These are phyloP conservation scores for Curvularia eragrostidis DNA, from an alignment of 2,329 filamentous ascomycete species.

Conservation along the genomic window DNA sequence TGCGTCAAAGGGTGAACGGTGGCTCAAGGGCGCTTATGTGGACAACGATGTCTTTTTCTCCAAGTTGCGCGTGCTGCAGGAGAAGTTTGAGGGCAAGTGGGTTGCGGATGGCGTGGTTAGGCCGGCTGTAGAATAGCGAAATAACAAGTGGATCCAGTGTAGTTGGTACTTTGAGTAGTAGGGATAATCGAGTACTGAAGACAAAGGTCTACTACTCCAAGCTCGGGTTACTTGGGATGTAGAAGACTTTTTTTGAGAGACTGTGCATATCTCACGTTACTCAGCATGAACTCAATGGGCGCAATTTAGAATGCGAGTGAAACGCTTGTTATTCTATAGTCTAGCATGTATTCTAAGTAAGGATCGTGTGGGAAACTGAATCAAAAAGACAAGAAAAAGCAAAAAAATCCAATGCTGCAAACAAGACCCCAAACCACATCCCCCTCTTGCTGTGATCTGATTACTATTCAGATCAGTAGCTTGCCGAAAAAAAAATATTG, in stretches of 20 bases:
- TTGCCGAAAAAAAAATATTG: neutral
- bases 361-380: neutral
- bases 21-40: constrained; percentile 87
- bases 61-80: constrained; percentile 53
- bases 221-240: too few relatives aligned
- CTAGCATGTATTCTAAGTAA: neutral
- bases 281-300: neutral
- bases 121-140: constrained; percentile 16
- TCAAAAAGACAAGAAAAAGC: too few relatives aligned
- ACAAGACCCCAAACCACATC: neutral
- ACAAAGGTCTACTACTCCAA: too few relatives aligned
- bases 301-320: neutral
- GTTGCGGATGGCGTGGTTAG: constrained; percentile 45
- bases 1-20: constrained; percentile 69
- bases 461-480: neutral
- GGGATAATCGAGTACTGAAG: too few relatives aligned
- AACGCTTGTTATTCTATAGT: constrained; percentile 1
- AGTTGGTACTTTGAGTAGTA: too few relatives aligned
- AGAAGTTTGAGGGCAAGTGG: constrained; percentile 44
- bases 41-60: constrained; percentile 67
- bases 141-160: neutral
- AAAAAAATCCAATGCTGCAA: neutral
- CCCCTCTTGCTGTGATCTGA: neutral
- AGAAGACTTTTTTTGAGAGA: neutral
- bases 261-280: neutral